Evolutionary conservation across 1,139 yeast species (phyloP), one percentile per base, ranked within the genome.

Genomic region (Suhomyces terraborum): DNA sequence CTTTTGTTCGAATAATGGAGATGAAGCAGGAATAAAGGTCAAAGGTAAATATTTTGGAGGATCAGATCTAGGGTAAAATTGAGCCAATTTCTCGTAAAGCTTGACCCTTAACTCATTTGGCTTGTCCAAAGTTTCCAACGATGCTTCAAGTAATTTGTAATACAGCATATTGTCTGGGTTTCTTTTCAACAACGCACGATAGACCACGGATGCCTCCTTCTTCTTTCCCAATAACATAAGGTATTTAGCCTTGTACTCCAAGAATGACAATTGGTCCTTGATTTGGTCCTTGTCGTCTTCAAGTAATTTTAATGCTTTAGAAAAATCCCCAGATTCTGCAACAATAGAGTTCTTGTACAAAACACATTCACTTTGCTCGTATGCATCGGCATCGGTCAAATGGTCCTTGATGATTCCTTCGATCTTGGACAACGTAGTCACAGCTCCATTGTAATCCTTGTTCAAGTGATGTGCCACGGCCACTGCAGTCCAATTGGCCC

Each of bases 401-500:
- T 83, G 85, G 2, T 81, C 91, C 52, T 74, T 78, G 31, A 88
- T 80, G 26, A 88, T 69, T 14, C 75, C 80, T 57, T 89, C 96
- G 53, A 88, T 88, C 53, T 85, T 82, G 21, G 77, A 61, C 53
- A 91, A 73, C 3, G 94, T 85, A 41, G 79, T 75, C 45, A 84
- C 82, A 3, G 96, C 94, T 12, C 77, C 79, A 24, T 67, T 68
- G 55, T 73, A 77, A 56, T 91, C 88, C 20, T 78, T 76, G 56
- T 77, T 79, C 57, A 91, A 71, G 60, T 87, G 88, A 56, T 86
- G 88, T 0, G 97, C 96, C 29, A 88, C 74, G 0, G 96, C 97
- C 41, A 87, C 72, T 0, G 86, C 84, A 2, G 96, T 86, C 97
- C 98, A 94, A 56, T 88, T 85, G 51, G 94, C 93, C 50, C 97